Percentiles rank a stretch among this genome's conserved stretches.
phyloP scores from a whole-genome alignment of 345 rosid species.

The rapeseed (Brassica napus) region DNA sequence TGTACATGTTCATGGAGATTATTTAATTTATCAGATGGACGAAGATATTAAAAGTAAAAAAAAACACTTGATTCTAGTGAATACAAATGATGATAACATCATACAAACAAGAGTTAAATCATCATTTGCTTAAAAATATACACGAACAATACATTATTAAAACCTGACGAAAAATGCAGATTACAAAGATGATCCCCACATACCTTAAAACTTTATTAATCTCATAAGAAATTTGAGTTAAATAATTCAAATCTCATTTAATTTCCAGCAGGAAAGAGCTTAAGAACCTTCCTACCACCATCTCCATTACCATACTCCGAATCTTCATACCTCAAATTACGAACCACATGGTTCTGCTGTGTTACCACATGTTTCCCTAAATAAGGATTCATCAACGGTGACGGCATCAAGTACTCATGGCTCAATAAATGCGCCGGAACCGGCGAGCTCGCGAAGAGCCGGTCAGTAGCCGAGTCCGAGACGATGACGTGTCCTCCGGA shows the following conservation, averaged over 20 bases:
- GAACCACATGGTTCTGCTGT: conserved; percentile 29
- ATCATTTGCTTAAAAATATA: conserved; percentile 6
- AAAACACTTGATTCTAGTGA: background rate
- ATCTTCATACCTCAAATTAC: conserved; percentile 33
- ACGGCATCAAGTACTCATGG: conserved; percentile 25
- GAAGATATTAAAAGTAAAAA: background rate
- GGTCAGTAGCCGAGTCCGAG: conserved; percentile 51
- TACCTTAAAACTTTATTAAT: conserved; percentile 8
- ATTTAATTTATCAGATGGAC: background rate
- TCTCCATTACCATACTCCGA: conserved; percentile 20
- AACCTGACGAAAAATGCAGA: conserved; percentile 7
- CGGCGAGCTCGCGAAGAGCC: conserved; percentile 52
- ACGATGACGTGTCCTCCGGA: conserved; percentile 55
- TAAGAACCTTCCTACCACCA: conserved; percentile 32
- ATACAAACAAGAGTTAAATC: conserved; percentile 17
- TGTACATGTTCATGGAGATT: background rate
- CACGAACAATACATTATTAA: conserved; percentile 29
- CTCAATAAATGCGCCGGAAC: conserved; percentile 36
- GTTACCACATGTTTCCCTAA: conserved; percentile 11
- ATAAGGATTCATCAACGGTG: conserved; percentile 8
- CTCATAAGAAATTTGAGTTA: background rate
- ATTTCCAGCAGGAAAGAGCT: conserved; percentile 33
- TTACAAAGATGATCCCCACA: conserved; percentile 21
- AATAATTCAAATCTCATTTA: background rate
- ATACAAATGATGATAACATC: conserved; percentile 10